Base-by-base conservation (phyloP, 768 basidiomycete species). In the Postia placenta region DNA sequence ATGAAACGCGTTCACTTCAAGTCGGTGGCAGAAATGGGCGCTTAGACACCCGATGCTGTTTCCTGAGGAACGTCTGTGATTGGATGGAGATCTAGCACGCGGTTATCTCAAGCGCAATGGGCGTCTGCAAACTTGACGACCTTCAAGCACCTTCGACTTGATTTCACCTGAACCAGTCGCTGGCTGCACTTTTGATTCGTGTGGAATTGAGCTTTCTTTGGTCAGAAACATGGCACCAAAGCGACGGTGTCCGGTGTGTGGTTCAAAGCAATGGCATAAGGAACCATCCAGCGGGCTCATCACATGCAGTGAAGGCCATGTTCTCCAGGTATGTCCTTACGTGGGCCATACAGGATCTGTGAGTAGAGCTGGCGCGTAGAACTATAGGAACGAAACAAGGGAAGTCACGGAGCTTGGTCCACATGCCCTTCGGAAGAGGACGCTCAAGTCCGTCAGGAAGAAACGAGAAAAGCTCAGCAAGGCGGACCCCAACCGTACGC, bases 231-330 rank as follows among this genome's bases (percentile, higher is more conserved):
- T 87, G 85, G 76, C 80, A 3, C 78, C 75, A 14, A 75, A 80
- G 47, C 74, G 72, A 54, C 76, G 79, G 38, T 95, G 92, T 61
- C 73, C 79, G 0, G 75, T 84, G 19, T 96, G 93, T 61, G 82
- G 87, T 7, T 93, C 92, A 20, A 80, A 78, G 43, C 79, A 85
- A 63, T 96, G 92, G 92, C 81, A 88, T 58, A 93, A 90, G 60
- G 89, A 92, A 51, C 79, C 81, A 11, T 76, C 82, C 0, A 86
- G 83, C 28, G 93, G 93, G 1, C 72, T 86, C 37, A 77, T 93
- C 37, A 83, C 85, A 1, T 96, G 93, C 65, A 87, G 83, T 55
- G 93, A 96, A 61, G 93, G 93, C 9, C 93, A 96, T 64, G 79
- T 95, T 51, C 76, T 92, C 25, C 87, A 91, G 76, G 92, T 91